Conservation (phyloP, 371 early-diverging fungal species). For the Mortierella sp. region DNA sequence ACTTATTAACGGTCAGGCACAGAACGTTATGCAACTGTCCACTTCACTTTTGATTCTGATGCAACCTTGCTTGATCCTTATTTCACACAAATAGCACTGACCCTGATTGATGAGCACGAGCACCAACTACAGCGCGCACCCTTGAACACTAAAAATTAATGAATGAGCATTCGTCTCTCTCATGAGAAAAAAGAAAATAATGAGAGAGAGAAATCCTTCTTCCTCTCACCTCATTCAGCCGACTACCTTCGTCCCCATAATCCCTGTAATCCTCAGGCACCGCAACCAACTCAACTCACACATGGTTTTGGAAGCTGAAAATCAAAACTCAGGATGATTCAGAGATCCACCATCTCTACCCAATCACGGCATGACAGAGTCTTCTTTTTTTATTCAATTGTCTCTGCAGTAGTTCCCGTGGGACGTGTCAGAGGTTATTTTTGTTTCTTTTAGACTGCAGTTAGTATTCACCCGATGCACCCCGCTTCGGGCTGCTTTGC, state of each 20-base stretch:
- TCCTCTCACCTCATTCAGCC: neutral
- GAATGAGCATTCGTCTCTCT: too few relatives aligned
- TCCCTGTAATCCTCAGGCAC: neutral
- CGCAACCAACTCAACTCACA: neutral
- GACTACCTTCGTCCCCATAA: neutral
- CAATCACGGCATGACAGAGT: neutral
- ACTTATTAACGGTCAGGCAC: too few relatives aligned
- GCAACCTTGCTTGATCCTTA: too few relatives aligned
- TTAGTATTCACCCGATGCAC: too few relatives aligned
- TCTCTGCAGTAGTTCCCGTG: neutral
- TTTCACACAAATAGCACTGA: neutral
- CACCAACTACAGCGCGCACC: neutral
- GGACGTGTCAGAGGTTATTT: neutral
- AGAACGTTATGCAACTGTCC: too few relatives aligned
- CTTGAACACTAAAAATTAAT: conserved; percentile 3
- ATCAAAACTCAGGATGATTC: neutral
- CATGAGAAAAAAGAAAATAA: neutral
- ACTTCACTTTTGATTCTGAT: too few relatives aligned
- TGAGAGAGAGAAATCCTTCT: neutral
- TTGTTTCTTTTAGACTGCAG: neutral
- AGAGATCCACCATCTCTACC: conserved; percentile 1
- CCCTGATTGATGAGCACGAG: neutral
- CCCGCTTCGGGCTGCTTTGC: too few relatives aligned
- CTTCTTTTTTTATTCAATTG: neutral
- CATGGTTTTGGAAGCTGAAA: neutral